Percentiles rank a stretch among this genome's conserved stretches.
Evolutionary conservation across 345 rosid species (phyloP).

Genomic region (Pistacia vera): DNA sequence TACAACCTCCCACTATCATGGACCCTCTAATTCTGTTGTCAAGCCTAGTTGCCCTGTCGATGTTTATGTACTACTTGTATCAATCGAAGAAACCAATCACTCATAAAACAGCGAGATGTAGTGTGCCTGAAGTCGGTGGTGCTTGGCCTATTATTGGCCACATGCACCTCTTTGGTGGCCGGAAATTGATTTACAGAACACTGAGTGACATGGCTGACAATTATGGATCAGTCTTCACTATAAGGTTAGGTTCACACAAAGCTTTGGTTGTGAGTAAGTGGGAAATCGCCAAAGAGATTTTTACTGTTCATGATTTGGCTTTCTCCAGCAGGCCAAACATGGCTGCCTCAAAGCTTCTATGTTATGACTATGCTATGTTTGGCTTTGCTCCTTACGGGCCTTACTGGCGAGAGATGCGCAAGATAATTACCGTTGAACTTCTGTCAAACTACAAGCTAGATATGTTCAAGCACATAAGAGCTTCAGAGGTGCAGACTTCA

Average conservation of each 20-base stretch:
- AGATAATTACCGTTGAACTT: slow-evolving; percentile 26
- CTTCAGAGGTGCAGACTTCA: slow-evolving; percentile 17
- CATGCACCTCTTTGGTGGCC: slow-evolving; percentile 6
- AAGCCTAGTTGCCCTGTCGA: not conserved
- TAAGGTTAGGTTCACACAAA: slow-evolving; percentile 36
- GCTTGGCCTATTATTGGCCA: slow-evolving; percentile 21
- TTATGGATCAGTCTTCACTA: slow-evolving; percentile 41
- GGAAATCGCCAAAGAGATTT: slow-evolving; percentile 40
- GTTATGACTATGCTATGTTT: slow-evolving; percentile 29
- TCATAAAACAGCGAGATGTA: not conserved
- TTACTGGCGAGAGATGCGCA: slow-evolving; percentile 43
- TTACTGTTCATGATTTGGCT: slow-evolving; percentile 34
- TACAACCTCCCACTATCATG: no score
- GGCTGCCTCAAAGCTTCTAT: slow-evolving; percentile 16
- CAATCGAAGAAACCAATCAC: not conserved
- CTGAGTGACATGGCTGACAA: slow-evolving; percentile 40
- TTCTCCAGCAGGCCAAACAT: slow-evolving; percentile 30
- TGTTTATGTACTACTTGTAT: not conserved
- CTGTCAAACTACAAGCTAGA: slow-evolving; percentile 34
- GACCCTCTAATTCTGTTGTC: slow-evolving; percentile 1
- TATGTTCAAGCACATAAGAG: slow-evolving; percentile 27
- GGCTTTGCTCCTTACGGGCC: slow-evolving; percentile 31
- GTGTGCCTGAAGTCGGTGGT: slow-evolving; percentile 10
- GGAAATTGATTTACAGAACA: slow-evolving; percentile 25
- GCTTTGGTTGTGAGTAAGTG: slow-evolving; percentile 38